Base-by-base conservation (phyloP, 257 asterid species). In the Verbascum thapsus region DNA sequence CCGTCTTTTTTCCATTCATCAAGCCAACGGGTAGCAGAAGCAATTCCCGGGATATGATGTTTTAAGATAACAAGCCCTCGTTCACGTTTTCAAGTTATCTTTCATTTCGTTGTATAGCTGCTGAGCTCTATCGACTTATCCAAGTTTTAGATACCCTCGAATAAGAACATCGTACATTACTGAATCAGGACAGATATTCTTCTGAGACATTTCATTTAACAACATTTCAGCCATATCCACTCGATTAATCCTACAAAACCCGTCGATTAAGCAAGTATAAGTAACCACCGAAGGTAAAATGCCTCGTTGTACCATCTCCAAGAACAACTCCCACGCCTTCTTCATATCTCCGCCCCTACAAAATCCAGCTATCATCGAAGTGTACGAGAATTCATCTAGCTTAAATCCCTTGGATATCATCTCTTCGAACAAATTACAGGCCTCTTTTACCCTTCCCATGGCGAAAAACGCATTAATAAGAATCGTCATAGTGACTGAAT, bases 261-360 rank as follows among this genome's bases (percentile, higher is more conserved):
- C 80, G 61, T 80, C 80, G 74, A 85, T 78, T 51, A 85, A 64
- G 66, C 94, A 80, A 16, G 90, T 83, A 73, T 76, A 85, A 8
- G 92, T 84, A 45, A 76, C 78, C n/a, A 80, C 80, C 18, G 84
- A 78, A 78, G 92, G 90, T 19, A 49, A 53, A 53, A 59, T 68
- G 20, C 61, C 76, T 47, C 41, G 60, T 8, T 54, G 63, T 40
- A 23, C 15, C 95, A 87, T 87, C 60, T 82, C 88, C 38, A 69
- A 40, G 54, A 74, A 73, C 70, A 80, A 50, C 45, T 30, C 71
- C 74, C 52, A 54, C 10, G 86, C 92, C 61, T 17, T 70, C 53
- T 22, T 67, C 81, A 74, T 57, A 59, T 76, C 66, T 49, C 61
- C 64, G 30, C 37, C 70, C 72, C 70, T 75, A 66, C 89, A 76